Base-by-base conservation (phyloP, 495 filamentous ascomycete genomes). In the Hypoxylon fuscum region DNA sequence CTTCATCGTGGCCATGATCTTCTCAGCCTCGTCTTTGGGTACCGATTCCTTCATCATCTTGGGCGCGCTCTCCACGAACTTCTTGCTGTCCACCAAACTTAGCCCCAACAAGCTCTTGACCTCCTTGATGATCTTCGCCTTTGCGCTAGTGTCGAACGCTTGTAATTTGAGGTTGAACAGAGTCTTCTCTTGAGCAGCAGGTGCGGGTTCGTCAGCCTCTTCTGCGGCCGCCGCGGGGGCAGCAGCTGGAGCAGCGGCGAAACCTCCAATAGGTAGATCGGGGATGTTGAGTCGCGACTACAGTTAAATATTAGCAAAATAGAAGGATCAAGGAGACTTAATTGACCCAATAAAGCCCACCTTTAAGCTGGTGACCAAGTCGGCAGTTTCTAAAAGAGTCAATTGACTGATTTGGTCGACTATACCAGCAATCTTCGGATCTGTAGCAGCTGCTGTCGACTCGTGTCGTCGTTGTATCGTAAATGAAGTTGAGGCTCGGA, bases 81-180 rank as follows among this genome's bases (percentile, higher is more conserved):
- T 99, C 88, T 99, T 99, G 79, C 92, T 96, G 77, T 99, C 95
- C 67, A 99, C 95, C 77, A 99, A 83, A 72, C 91, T 96, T 76
- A 99, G 77, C 3, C 96, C 95, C 48, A 99, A 82, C 84, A 99
- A 84, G 68, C 83, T 85, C 87, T 99, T 99, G 77, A 99, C 88
- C 83, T 99, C 95, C 85, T 99, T 99, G 81, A 99, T 99, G 55
- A 99, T 80, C 87, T 99, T 99, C 51, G 96, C 92, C 82, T 99
- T 99, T 54, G 95, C 80, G 11, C 72, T 81, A 23, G 93, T 84
- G 34, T 97, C 95, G 77, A 97, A 93, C 11, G 88, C 88, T 74
- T 89, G 83, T 31, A 99, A 88, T 76, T 96, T 97, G 51, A 99
- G 72, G 76, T 87, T 96, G 86, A 99, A 99, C 17, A 98, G 87